Evolutionary conservation across 2,329 filamentous ascomycete species (phyloP), one percentile per base, ranked within the genome.

Genomic region (Aspergillus caelatus): DNA sequence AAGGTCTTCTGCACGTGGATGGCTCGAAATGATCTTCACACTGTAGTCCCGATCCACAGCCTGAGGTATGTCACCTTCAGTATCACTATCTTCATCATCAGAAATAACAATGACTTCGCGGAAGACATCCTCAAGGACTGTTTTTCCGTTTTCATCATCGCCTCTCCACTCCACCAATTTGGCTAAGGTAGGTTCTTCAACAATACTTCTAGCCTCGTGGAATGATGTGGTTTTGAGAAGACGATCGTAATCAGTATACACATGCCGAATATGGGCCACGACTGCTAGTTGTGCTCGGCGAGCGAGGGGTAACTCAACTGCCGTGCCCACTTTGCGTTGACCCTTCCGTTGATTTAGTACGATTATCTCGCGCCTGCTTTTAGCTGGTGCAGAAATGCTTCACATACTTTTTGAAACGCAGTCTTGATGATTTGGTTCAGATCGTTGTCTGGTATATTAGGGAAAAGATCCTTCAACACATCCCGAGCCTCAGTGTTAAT

Each of bases 91-190:
- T 59, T 88, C 85, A 68, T 88, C 86, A 70, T 88, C 86, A 59
- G 87, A 86, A 61, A 89, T 84, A 59, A 89, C 83, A 68, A 89
- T 88, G 62, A 88, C 84, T 74, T 89, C 87, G 57, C 85, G 84
- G 59, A 89, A 86, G 34, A 87, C 84, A 68, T 89, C 86, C 71
- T 89, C 86, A 26, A 88, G 78, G 58, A 85, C 85, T 50, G 79
- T 78, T 57, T 79, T 79, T 71, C 72, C 83, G 77, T 74, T 82
- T 65, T 85, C 83, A 70, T 85, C 81, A 72, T 89, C 85, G 54
- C 87, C 87, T 63, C 86, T 82, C 88, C 88, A 90, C 72, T 87
- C 83, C 58, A 87, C 83, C 52, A 90, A 76, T 70, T 85, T 86
- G 26, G 82, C 79, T 26, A 89, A 76, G 54, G 83, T 85, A 6